Conservation (phyloP, 75 land plant genomes). For the Pinus tabuliformis region DNA sequence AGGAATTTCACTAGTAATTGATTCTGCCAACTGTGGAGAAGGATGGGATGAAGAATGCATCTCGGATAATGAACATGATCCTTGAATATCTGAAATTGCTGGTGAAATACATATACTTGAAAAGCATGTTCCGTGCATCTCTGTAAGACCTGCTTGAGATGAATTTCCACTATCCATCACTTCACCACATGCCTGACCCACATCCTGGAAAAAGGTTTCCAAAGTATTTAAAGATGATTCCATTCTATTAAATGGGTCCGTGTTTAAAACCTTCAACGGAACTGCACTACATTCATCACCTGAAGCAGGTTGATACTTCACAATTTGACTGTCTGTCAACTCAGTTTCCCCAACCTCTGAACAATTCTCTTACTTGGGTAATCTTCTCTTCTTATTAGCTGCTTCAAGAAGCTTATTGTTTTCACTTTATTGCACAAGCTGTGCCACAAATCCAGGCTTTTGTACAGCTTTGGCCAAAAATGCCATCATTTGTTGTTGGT, state of each 20-base stretch:
- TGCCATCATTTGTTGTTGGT: conserved; percentile 39
- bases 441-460: conserved; percentile 45
- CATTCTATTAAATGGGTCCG: conserved; percentile 35
- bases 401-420: conserved; percentile 11
- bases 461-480: conserved; percentile 38
- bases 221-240: conserved; percentile 41
- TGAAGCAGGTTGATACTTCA: conserved; percentile 4
- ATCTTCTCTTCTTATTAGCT: conserved; percentile 46
- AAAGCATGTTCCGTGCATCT: conserved; percentile 10
- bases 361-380: conserved; percentile 25
- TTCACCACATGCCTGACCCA: conserved; percentile 25
- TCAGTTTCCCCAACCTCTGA: conserved; percentile 16
- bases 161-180: conserved; percentile 11
- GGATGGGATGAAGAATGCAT: conserved; percentile 9
- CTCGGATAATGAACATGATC: conserved; percentile 3
- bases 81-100: conserved; percentile 22
- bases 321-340: conserved; percentile 6
- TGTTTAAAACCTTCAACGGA: conserved; percentile 6
- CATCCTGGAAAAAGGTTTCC: conserved; percentile 39
- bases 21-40: conserved; percentile 33
- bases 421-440: conserved; percentile 37
- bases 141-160: conserved; percentile 15
- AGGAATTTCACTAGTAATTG: conserved; percentile 6
- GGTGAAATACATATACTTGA: conserved; percentile 1
- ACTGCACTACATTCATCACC: conserved; percentile 6